Percentiles rank a stretch among this genome's conserved stretches.
Evolutionary conservation across 129 eudicot genomes (phyloP).

Genomic region (Saussurea involucrata): DNA sequence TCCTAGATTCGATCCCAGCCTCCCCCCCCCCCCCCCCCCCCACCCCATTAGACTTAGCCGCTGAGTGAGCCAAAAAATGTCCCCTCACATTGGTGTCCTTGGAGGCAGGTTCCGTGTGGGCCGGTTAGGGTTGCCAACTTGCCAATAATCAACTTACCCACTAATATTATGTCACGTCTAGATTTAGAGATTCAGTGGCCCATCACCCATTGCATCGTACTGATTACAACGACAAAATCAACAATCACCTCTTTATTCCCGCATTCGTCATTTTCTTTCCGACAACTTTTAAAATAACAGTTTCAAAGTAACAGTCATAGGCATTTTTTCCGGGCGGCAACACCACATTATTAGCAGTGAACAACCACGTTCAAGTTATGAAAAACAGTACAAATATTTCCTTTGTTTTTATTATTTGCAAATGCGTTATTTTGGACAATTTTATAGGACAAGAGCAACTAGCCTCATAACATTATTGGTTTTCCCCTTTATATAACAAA

Average conservation of each 20-base stretch:
- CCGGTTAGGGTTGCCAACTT: no score
- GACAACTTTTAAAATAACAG: not conserved
- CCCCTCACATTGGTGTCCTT: no score
- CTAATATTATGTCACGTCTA: not conserved
- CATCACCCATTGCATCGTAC: not conserved
- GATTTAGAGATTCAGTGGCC: not conserved
- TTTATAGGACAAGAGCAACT: not conserved
- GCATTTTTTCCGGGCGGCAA: no score
- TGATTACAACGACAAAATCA: not conserved
- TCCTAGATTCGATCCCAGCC: no score
- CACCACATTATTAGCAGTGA: no score
- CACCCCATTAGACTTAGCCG: no score
- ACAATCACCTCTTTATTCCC: not conserved
- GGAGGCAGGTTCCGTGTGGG: no score
- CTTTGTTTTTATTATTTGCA: not conserved
- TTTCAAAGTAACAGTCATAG: not conserved
- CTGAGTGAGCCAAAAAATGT: no score
- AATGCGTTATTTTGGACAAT: slow-evolving; percentile 11
- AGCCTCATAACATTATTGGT: not conserved
- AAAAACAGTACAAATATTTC: not conserved
- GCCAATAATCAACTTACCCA: no score
- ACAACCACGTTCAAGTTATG: no score
- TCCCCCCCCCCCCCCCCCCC: no score
- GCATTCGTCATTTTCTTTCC: not conserved
- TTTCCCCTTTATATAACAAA: not conserved